phyloP scores from a whole-genome alignment of 371 early-diverging fungal species.

The Rhizopus stolonifer region DNA sequence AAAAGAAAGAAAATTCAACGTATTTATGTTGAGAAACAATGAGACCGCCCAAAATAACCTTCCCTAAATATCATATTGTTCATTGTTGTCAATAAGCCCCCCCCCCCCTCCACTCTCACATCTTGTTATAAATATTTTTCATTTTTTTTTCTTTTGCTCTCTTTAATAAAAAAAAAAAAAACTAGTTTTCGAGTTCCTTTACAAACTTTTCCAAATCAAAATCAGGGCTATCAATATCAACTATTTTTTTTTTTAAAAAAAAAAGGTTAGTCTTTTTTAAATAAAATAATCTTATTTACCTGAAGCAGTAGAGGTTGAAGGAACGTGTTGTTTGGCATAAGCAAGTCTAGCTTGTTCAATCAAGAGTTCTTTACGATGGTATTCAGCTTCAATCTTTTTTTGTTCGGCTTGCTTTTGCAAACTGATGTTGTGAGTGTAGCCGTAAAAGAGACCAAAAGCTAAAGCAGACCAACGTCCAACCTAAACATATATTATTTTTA shows the following conservation, averaged over 20 bases:
- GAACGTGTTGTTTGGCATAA: conserved; percentile 60
- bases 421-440: conserved; percentile 65
- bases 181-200: conserved; percentile 40
- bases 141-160: conserved; percentile 15
- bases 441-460: conserved; percentile 71
- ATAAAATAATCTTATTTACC: conserved; percentile 3
- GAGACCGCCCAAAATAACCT: not conserved
- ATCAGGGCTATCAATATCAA: conserved; percentile 63
- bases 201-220: conserved; percentile 67
- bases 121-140: not conserved
- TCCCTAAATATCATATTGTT: not conserved
- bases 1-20: conserved; percentile 4
- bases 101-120: not conserved
- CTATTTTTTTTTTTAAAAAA: conserved; percentile 19
- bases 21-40: no score
- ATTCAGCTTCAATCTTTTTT: conserved; percentile 58
- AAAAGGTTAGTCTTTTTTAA: not conserved
- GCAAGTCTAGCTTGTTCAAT: conserved; percentile 72
- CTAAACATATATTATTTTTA: conserved; percentile 33
- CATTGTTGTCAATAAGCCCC: conserved; percentile 1
- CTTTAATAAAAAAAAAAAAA: conserved; percentile 1
- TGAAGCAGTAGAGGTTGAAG: conserved; percentile 17
- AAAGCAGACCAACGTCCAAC: conserved; percentile 80
- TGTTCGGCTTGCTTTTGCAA: conserved; percentile 61
- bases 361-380: conserved; percentile 66